These are phyloP conservation scores for Stagonosporopsis rhizophila DNA, from an alignment of 2,329 filamentous ascomycete species.

Conservation along the genomic window DNA sequence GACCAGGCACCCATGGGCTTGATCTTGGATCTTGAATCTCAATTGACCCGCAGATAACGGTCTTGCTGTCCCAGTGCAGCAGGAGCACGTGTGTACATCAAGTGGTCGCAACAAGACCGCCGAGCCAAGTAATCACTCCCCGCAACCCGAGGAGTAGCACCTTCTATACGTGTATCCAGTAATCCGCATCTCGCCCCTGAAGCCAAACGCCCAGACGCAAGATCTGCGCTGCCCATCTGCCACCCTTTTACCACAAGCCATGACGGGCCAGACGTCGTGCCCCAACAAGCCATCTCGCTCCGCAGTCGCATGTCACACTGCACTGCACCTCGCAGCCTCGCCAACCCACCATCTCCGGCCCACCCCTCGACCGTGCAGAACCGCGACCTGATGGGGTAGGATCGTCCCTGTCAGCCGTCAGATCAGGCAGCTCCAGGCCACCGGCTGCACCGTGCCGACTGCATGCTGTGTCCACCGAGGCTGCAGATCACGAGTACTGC, in stretches of 20 bases:
- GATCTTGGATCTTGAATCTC: conserved; percentile 4
- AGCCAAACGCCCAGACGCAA: not conserved
- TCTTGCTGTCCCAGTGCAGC: not conserved
- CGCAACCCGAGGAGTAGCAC: not conserved
- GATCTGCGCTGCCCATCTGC: not conserved
- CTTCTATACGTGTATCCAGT: not conserved
- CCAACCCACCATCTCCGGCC: not conserved
- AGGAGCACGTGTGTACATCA: not conserved
- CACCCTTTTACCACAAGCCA: not conserved
- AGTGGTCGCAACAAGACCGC: not conserved
- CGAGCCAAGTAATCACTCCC: not conserved
- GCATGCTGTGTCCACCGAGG: not conserved
- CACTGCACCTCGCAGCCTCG: not conserved
- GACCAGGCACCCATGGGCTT: conserved; percentile 6
- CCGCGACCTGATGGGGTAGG: not conserved
- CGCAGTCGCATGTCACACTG: not conserved
- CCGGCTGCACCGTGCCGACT: not conserved
- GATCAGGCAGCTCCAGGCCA: not conserved
- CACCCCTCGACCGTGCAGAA: not conserved
- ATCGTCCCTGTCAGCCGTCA: not conserved
- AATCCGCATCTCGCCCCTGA: not conserved
- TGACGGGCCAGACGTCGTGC: not conserved
- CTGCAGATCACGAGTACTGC: not conserved
- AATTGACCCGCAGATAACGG: not conserved
- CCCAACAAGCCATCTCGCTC: not conserved